Evolutionary conservation across 768 basidiomycete species (phyloP).

Genomic region (Albatrellus ellisii): DNA sequence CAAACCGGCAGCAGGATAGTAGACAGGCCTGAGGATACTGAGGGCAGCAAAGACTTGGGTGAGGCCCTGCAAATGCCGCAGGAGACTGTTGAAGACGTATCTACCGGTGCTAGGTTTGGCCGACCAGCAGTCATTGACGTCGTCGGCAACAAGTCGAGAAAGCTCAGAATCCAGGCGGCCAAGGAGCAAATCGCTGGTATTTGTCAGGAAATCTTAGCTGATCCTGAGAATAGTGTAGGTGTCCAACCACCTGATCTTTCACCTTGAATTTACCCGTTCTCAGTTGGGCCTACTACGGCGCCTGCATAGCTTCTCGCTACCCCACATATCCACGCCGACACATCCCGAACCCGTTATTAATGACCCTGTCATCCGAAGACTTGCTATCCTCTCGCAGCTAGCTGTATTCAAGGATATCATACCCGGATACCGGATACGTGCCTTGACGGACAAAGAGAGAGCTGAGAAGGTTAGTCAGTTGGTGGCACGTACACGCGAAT

Average conservation of each 20-base stretch:
- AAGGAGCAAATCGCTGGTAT: conserved; percentile 91
- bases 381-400: conserved; percentile 82
- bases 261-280: conserved; percentile 4
- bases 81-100: conserved; percentile 60
- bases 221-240: conserved; percentile 90
- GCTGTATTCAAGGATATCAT: conserved; percentile 95
- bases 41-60: conserved; percentile 24
- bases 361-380: conserved; percentile 70
- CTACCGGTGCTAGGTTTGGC: conserved; percentile 84
- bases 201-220: conserved; percentile 87
- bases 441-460: conserved; percentile 83
- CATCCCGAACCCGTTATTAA: conserved; percentile 64
- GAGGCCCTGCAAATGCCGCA: conserved; percentile 16
- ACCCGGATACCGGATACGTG: conserved; percentile 90
- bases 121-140: conserved; percentile 66
- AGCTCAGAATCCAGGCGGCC: conserved; percentile 56
- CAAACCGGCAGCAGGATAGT: conserved; percentile 30
- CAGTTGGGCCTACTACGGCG: conserved; percentile 85
- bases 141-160: conserved; percentile 50
- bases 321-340: conserved; percentile 55
- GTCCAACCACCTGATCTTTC: conserved; percentile 6
- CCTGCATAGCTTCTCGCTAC: conserved; percentile 77
- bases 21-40: conserved; percentile 16
- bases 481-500: conserved; percentile 82
- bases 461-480: conserved; percentile 90